A percentile compares a stretch with the other conserved stretches of the same genome.
Conservation (phyloP, 2,329 filamentous ascomycete genomes). For the Penicillium psychrosexuale region DNA sequence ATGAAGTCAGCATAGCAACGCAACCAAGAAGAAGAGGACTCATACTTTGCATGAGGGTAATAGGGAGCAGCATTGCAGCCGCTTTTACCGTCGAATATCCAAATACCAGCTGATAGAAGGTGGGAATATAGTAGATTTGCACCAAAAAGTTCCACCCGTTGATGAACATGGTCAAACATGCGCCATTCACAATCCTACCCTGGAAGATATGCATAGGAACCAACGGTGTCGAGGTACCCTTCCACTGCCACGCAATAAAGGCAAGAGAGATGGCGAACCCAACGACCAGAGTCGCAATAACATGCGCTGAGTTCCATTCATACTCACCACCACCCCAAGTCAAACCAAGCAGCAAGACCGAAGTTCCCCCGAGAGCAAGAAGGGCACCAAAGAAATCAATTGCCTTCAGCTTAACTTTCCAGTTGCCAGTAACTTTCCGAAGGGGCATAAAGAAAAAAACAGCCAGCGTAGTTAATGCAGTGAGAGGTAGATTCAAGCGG, state of each 20-base stretch:
- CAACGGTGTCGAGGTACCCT: conserved; percentile 27
- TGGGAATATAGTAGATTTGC: conserved; percentile 61
- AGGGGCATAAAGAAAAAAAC: conserved; percentile 58
- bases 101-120: conserved; percentile 59
- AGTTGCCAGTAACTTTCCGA: conserved; percentile 53
- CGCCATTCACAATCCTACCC: conserved; percentile 53
- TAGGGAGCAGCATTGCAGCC: conserved; percentile 51
- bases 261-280: conserved; percentile 38
- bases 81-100: conserved; percentile 45
- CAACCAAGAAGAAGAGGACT: not conserved
- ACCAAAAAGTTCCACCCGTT: conserved; percentile 60
- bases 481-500: conserved; percentile 54
- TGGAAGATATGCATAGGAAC: conserved; percentile 53
- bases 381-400: conserved; percentile 52
- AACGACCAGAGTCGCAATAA: conserved; percentile 54
- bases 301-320: conserved; percentile 54
- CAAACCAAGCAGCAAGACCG: conserved; percentile 49
- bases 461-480: conserved; percentile 46
- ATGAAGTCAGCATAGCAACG: conserved; percentile 36
- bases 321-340: conserved; percentile 62
- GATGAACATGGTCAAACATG: conserved; percentile 56
- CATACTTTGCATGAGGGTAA: conserved; percentile 48
- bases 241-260: conserved; percentile 38
- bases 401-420: conserved; percentile 51
- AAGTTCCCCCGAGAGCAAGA: conserved; percentile 46